Evolutionary conservation across 2,329 filamentous ascomycete species (phyloP).

Genomic region (Podosphaera aphanis): DNA sequence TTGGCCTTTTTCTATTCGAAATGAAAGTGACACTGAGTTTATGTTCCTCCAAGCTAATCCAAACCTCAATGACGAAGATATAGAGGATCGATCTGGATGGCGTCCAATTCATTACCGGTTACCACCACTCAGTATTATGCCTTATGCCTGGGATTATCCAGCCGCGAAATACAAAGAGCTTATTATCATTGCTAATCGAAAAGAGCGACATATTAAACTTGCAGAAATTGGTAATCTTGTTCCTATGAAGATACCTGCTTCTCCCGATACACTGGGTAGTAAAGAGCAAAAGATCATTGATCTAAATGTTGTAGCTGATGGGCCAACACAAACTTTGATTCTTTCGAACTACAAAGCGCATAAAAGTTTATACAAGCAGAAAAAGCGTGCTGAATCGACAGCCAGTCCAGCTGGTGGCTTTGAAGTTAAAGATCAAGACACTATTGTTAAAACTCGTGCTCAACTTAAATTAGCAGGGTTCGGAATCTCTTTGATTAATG

Average conservation of each 20-base stretch:
- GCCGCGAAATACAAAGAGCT: constrained; percentile 92
- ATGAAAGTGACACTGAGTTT: constrained; percentile 92
- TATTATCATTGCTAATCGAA: constrained; percentile 54
- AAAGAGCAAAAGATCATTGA: constrained; percentile 69
- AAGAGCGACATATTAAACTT: constrained; percentile 77
- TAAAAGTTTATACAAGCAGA: constrained; percentile 65
- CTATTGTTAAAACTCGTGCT: constrained; percentile 68
- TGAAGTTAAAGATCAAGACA: constrained; percentile 82
- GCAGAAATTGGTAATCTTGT: constrained; percentile 92
- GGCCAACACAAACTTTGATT: constrained; percentile 83
- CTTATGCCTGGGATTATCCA: constrained; percentile 97
- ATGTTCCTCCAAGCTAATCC: constrained; percentile 91
- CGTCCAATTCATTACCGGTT: constrained; percentile 78
- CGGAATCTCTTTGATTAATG: constrained; percentile 81
- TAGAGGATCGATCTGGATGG: constrained; percentile 68
- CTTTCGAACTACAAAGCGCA: constrained; percentile 83
- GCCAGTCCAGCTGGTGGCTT: constrained; percentile 44
- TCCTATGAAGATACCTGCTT: constrained; percentile 66
- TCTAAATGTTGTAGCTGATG: constrained; percentile 84
- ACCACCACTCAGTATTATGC: constrained; percentile 91
- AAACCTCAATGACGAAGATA: constrained; percentile 74
- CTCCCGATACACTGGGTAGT: constrained; percentile 24
- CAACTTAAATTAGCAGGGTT: constrained; percentile 75
- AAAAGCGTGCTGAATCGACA: constrained; percentile 26
- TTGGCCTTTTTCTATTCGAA: constrained; percentile 97